Conservation (phyloP, 148 eudicot species). For the Spergularia bocconei region DNA sequence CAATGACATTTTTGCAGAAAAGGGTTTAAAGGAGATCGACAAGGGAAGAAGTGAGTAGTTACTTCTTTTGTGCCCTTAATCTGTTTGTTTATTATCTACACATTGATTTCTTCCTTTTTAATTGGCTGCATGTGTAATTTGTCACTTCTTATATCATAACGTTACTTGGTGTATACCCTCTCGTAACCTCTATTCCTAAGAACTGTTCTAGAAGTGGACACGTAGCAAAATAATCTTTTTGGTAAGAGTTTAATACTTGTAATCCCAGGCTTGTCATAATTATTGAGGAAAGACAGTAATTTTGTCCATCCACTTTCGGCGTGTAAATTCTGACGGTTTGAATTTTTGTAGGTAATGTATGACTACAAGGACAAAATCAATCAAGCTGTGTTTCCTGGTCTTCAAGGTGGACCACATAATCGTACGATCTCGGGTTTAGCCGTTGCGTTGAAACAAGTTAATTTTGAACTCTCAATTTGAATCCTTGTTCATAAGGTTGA, state of each 20-base stretch:
- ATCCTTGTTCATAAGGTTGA: neutral
- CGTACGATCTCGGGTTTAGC: slow-evolving; percentile 96
- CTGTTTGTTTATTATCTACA: neutral
- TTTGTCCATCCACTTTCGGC: neutral
- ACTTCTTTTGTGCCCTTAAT: slow-evolving; percentile 5
- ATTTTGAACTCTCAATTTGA: neutral
- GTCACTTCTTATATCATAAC: neutral
- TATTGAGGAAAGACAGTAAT: neutral
- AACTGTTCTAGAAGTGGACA: neutral
- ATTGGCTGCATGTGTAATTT: slow-evolving; percentile 9
- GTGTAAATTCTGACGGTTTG: slow-evolving; percentile 8
- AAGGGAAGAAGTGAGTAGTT: slow-evolving; percentile 39
- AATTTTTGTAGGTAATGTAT: slow-evolving; percentile 30
- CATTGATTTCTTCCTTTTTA: neutral
- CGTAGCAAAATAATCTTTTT: neutral
- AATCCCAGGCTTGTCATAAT: neutral
- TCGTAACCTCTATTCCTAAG: neutral
- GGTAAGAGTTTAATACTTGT: neutral
- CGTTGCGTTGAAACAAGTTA: slow-evolving; percentile 92
- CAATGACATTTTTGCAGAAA: slow-evolving; percentile 92
- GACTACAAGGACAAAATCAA: slow-evolving; percentile 96
- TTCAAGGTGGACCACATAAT: slow-evolving; percentile 99
- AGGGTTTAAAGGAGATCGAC: slow-evolving; percentile 70
- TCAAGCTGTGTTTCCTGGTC: slow-evolving; percentile 98
- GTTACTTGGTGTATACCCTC: neutral